Percentiles rank a stretch among this genome's conserved stretches.
These are phyloP conservation scores for Coprinopsis cinerea DNA, from an alignment of 768 basidiomycete genomes.

Conservation along the genomic window DNA sequence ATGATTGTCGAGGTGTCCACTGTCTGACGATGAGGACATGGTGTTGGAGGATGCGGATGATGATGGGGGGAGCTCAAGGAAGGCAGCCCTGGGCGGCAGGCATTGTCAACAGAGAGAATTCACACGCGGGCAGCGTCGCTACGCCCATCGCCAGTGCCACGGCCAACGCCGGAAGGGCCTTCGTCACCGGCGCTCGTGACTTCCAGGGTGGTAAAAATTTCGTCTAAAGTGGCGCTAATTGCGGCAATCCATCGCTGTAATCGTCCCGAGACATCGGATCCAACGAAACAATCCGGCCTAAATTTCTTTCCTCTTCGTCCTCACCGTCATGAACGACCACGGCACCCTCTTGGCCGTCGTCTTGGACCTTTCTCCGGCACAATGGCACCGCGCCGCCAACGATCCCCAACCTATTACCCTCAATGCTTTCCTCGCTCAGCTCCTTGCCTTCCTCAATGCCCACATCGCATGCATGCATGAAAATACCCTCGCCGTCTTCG, in stretches of 20 bases:
- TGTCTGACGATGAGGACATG: constrained; percentile 20
- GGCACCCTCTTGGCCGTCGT: constrained; percentile 71
- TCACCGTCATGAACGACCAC: constrained; percentile 20
- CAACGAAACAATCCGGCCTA: background rate
- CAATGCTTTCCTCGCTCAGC: constrained; percentile 70
- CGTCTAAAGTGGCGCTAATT: constrained; percentile 3
- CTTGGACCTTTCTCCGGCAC: constrained; percentile 77
- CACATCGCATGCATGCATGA: constrained; percentile 89
- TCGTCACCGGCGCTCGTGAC: constrained; percentile 55
- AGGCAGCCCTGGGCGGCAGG: constrained; percentile 36
- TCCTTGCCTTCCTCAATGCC: constrained; percentile 88
- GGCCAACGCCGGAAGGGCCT: constrained; percentile 53
- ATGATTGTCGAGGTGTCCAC: constrained; percentile 44
- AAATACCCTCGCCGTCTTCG: constrained; percentile 90
- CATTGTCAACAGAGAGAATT: constrained; percentile 52
- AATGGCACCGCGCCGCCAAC: constrained; percentile 74
- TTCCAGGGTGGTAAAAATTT: constrained; percentile 14
- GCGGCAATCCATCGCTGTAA: background rate
- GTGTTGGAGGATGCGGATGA: constrained; percentile 31
- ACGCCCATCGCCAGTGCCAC: constrained; percentile 49
- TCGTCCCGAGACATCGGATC: constrained; percentile 5
- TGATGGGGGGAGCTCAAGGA: constrained; percentile 31
- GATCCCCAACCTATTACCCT: constrained; percentile 53
- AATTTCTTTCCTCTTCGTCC: constrained; percentile 3
- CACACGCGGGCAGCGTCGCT: constrained; percentile 52